Base-by-base conservation (phyloP, 352 stramenopile genomes). In the Aphanomyces astaci region DNA sequence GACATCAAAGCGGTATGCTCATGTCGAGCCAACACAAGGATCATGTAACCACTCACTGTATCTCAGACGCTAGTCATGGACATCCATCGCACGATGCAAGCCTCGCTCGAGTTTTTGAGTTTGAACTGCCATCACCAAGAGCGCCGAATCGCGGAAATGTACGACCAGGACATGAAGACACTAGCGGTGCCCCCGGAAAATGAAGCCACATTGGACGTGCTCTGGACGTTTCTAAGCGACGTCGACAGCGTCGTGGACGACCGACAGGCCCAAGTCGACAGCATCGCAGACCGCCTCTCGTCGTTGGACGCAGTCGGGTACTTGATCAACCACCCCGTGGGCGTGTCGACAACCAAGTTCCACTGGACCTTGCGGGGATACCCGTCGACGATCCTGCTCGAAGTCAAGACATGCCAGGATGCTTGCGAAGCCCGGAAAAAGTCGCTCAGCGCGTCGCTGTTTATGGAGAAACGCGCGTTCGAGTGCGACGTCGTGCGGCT, bases 221-320 rank as follows among this genome's bases (percentile, higher is more conserved):
- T 59, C 13, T 46, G 62, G 39, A 68, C 27, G 17, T 68, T 60
- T n/a, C 30, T 68, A 13, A 30, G 36, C 32, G 36, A 68, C 13
- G 25, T 68, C 22, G 22, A 43, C 4, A 24, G 1, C 30, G n/a
- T 28, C 17, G 25, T 68, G n/a, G 24, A 68, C 13, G 48, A 59
- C 15, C 62, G 62, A 19, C 22, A 13, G 19, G 11, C 27, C 17
- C 7, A 4, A 15, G 13, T 68, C 10, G 1, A 1, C 10, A 28
- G 7, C 17, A 48, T 68, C n/a, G 33, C 57, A 19, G 30, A 4
- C 9, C 46, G 62, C 10, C n/a, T 68, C 17, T 15, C 24, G 7
- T 22, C 25, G 13, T 22, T 62, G 9, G 28, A 51, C 2, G 4
- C 24, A 11, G 15, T 68, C 17, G 62, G 62, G 4, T 4, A 22